phyloP scores from a whole-genome alignment of 2,329 filamentous ascomycete genomes.

The Xylaria multiplex region DNA sequence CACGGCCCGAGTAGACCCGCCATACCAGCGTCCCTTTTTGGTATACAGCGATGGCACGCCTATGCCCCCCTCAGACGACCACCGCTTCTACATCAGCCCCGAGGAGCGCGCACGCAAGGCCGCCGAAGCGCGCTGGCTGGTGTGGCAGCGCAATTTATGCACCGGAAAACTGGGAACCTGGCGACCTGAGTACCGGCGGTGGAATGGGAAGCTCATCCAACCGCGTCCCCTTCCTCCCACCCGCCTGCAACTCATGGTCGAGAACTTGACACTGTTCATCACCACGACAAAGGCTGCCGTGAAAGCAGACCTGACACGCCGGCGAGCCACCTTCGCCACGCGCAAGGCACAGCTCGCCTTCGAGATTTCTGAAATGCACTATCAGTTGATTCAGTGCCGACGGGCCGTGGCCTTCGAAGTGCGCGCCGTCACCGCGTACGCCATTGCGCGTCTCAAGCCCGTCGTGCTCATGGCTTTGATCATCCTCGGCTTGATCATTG shows the following conservation, averaged over 20 bases:
- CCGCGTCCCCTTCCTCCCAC: too few species aligned
- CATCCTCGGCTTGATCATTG: not conserved
- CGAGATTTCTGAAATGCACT: not conserved
- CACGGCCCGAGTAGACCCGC: not conserved
- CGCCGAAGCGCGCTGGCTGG: not conserved
- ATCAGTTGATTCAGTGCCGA: not conserved
- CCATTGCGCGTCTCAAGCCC: not conserved
- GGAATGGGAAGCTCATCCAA: slow-evolving; percentile 7
- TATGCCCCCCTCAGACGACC: not conserved
- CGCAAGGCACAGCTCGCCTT: not conserved
- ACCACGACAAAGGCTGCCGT: not conserved
- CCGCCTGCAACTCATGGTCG: too few species aligned
- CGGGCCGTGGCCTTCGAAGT: not conserved
- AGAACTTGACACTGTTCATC: not conserved
- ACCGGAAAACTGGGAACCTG: not conserved
- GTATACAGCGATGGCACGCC: slow-evolving; percentile 7
- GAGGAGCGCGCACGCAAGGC: not conserved
- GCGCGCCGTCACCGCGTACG: not conserved
- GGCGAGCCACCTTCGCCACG: not conserved
- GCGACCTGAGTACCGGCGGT: not conserved
- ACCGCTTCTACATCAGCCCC: not conserved
- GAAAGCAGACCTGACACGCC: not conserved
- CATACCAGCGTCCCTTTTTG: slow-evolving; percentile 10
- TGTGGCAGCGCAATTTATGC: slow-evolving; percentile 15
- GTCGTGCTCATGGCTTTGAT: not conserved